phyloP scores from a whole-genome alignment of 1,284 basidiomycete genomes.

The Trametes polyzona region DNA sequence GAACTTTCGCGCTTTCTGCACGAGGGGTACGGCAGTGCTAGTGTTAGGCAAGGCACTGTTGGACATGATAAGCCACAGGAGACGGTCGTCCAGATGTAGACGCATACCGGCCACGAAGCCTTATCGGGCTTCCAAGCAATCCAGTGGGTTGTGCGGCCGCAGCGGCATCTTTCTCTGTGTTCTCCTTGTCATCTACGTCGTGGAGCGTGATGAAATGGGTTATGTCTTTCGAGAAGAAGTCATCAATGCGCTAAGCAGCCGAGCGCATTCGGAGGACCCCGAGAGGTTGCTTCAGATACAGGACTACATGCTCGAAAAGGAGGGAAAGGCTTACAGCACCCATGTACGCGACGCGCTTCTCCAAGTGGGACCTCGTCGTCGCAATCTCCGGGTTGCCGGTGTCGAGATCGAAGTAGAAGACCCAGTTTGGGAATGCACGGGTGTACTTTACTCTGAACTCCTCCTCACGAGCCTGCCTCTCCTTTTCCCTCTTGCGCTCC shows the following conservation, averaged over 20 bases:
- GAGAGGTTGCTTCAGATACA: neutral
- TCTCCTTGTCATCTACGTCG: slow-evolving; percentile 67
- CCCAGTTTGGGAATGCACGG: slow-evolving; percentile 81
- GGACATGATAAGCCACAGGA: neutral
- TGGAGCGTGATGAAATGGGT: slow-evolving; percentile 81
- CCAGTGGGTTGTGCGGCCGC: slow-evolving; percentile 27
- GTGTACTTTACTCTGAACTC: slow-evolving; percentile 87
- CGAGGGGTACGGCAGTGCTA: slow-evolving; percentile 48
- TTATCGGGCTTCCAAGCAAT: slow-evolving; percentile 66
- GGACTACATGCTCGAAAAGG: neutral
- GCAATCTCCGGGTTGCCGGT: slow-evolving; percentile 54
- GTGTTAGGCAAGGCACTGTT: slow-evolving; percentile 5
- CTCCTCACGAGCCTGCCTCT: slow-evolving; percentile 46
- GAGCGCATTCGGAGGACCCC: neutral
- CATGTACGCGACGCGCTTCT: slow-evolving; percentile 62
- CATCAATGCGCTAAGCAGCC: slow-evolving; percentile 66
- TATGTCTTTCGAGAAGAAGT: slow-evolving; percentile 85
- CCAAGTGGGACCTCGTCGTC: slow-evolving; percentile 51
- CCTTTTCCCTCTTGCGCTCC: slow-evolving; percentile 47
- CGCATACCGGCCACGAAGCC: slow-evolving; percentile 59
- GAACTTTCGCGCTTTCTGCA: slow-evolving; percentile 77
- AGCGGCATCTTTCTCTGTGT: slow-evolving; percentile 41
- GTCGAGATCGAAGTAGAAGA: slow-evolving; percentile 85
- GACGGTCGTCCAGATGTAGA: neutral
- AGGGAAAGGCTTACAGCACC: slow-evolving; percentile 71